Evolutionary conservation across 2,329 filamentous ascomycete genomes (phyloP).

Genomic region (Paraconiothyrium brasiliense): DNA sequence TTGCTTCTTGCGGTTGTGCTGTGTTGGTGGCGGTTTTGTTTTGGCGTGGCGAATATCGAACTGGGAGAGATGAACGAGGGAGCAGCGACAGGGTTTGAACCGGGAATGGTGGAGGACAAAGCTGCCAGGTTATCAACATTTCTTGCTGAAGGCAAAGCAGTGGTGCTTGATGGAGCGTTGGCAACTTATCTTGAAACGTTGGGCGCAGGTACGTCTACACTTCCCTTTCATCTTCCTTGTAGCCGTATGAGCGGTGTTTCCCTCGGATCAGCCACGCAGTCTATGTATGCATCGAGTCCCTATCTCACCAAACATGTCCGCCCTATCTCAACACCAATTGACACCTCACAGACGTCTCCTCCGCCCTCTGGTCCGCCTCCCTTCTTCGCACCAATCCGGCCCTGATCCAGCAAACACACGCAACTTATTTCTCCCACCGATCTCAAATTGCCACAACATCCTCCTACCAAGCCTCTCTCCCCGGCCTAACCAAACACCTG

Average conservation of each 20-base stretch:
- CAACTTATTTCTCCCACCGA: slow-evolving; percentile 56
- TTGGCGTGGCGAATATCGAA: background rate
- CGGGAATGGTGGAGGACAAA: background rate
- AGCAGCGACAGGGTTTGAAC: background rate
- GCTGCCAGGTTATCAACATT: slow-evolving; percentile 23
- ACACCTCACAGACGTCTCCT: slow-evolving; percentile 47
- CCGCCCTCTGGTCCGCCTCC: slow-evolving; percentile 57
- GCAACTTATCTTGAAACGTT: slow-evolving; percentile 58
- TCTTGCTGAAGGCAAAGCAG: slow-evolving; percentile 32
- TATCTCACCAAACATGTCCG: too few species aligned
- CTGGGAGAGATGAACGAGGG: background rate
- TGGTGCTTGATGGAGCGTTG: slow-evolving; percentile 58
- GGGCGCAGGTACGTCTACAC: slow-evolving; percentile 37
- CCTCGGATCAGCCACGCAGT: too few species aligned
- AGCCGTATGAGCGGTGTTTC: too few species aligned
- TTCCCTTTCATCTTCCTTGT: background rate
- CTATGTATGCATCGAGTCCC: too few species aligned
- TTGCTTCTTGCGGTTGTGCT: too few species aligned
- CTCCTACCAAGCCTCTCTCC: slow-evolving; percentile 58
- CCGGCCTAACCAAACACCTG: slow-evolving; percentile 53
- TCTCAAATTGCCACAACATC: slow-evolving; percentile 59
- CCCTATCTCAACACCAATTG: background rate
- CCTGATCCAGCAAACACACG: slow-evolving; percentile 55
- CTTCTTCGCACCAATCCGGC: slow-evolving; percentile 51
- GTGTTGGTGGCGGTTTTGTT: too few species aligned